Evolutionary conservation across 352 stramenopile genomes (phyloP).

Genomic region (Pythium brassicae): DNA sequence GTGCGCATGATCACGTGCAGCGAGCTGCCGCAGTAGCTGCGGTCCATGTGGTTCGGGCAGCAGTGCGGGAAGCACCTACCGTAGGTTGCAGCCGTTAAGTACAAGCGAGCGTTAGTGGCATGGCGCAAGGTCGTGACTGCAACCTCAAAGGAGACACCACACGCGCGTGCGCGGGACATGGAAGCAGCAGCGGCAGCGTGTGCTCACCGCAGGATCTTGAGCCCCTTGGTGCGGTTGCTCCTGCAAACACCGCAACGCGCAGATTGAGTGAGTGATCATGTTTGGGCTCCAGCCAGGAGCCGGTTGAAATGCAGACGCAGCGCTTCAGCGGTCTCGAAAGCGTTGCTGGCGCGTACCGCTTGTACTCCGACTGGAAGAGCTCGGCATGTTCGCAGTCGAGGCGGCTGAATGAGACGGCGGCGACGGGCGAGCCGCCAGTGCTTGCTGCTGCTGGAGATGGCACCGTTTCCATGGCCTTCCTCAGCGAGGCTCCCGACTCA

Average conservation of each 20-base stretch:
- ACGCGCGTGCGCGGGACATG: not conserved
- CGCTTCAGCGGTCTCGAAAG: too few species aligned
- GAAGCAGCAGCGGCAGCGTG: too few species aligned
- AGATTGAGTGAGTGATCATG: not conserved
- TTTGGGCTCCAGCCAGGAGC: too few species aligned
- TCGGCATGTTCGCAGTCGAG: constrained; percentile 58
- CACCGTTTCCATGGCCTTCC: too few species aligned
- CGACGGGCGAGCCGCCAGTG: constrained; percentile 15
- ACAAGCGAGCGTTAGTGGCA: constrained; percentile 4
- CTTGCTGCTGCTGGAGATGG: not conserved
- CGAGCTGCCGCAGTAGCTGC: constrained; percentile 30
- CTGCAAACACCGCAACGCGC: constrained; percentile 9
- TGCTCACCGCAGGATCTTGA: constrained; percentile 62
- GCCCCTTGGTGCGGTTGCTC: constrained; percentile 67
- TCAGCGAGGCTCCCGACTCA: too few species aligned
- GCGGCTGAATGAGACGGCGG: constrained; percentile 39
- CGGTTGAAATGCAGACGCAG: too few species aligned
- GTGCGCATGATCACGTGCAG: constrained; percentile 19
- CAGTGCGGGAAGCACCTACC: constrained; percentile 34
- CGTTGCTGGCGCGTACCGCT: constrained; percentile 29
- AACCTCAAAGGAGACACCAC: not conserved
- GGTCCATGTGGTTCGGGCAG: constrained; percentile 30
- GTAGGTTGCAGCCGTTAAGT: not conserved
- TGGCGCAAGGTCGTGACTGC: not conserved
- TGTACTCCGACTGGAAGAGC: constrained; percentile 67